These are phyloP conservation scores for Pyrenula aspistea DNA, from an alignment of 495 filamentous ascomycete species.

Conservation along the genomic window DNA sequence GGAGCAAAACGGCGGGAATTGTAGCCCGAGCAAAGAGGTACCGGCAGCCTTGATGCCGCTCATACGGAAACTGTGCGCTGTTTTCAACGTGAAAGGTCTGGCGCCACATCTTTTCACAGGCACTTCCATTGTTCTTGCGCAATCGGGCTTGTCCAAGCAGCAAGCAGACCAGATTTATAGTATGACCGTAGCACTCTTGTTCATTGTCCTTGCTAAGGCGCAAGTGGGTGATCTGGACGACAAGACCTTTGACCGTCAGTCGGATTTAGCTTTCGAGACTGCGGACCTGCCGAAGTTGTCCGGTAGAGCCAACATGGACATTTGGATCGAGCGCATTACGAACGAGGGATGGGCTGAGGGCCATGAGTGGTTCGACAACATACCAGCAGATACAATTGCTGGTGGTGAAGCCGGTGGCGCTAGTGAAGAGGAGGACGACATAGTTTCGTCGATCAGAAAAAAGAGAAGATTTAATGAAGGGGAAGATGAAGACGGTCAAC, in stretches of 20 bases:
- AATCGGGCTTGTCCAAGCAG: constrained; percentile 12
- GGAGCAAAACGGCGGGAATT: constrained; percentile 14
- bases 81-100: constrained; percentile 41
- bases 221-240: constrained; percentile 29
- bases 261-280: background rate
- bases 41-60: constrained; percentile 56
- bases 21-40: constrained; percentile 28
- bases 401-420: background rate
- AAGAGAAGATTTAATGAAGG: constrained; percentile 13
- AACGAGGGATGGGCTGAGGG: constrained; percentile 47
- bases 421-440: background rate
- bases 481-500: constrained; percentile 23
- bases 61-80: constrained; percentile 53
- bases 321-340: constrained; percentile 44
- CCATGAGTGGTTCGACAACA: constrained; percentile 56
- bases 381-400: constrained; percentile 19
- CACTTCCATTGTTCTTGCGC: constrained; percentile 40
- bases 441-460: constrained; percentile 12
- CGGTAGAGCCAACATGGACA: constrained; percentile 40
- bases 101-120: constrained; percentile 56
- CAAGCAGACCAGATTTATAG: constrained; percentile 22
- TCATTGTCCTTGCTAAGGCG: constrained; percentile 38
- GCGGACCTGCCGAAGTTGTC: constrained; percentile 8
- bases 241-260: constrained; percentile 23
- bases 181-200: constrained; percentile 54